Conservation (phyloP, 2,329 filamentous ascomycete genomes). For the Ceratocystis alfenasii region DNA sequence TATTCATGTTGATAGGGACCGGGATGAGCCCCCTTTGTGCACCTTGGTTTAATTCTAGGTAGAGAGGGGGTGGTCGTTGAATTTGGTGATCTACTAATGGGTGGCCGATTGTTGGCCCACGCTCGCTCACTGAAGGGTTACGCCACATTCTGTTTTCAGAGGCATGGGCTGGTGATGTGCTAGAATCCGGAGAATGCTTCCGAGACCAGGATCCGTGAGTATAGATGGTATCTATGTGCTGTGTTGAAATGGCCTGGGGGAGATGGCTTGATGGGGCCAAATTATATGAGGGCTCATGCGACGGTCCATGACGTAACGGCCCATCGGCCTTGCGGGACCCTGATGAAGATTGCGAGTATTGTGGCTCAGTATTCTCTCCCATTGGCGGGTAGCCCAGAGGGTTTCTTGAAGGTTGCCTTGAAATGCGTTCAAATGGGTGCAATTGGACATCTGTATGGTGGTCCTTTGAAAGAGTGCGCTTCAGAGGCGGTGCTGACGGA, state of each 20-base stretch:
- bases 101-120: background rate
- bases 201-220: background rate
- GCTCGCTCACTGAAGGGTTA: background rate
- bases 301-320: background rate
- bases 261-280: background rate
- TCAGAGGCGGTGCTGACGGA: conserved; percentile 1
- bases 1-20: conserved; percentile 19
- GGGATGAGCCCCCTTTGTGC: conserved; percentile 4
- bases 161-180: background rate
- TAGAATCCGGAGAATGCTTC: background rate
- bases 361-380: background rate
- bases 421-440: background rate
- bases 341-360: background rate
- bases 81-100: background rate
- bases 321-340: background rate
- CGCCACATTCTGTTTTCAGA: background rate
- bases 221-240: background rate
- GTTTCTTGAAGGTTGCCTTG: background rate
- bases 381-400: background rate
- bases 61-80: background rate
- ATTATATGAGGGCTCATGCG: background rate
- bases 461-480: background rate
- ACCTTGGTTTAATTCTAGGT: background rate
- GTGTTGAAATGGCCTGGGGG: background rate
- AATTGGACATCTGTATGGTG: background rate